Evolutionary conservation across 805 yeast species (phyloP), one percentile per base, ranked within the genome.

Genomic region (Novakomyces olei): DNA sequence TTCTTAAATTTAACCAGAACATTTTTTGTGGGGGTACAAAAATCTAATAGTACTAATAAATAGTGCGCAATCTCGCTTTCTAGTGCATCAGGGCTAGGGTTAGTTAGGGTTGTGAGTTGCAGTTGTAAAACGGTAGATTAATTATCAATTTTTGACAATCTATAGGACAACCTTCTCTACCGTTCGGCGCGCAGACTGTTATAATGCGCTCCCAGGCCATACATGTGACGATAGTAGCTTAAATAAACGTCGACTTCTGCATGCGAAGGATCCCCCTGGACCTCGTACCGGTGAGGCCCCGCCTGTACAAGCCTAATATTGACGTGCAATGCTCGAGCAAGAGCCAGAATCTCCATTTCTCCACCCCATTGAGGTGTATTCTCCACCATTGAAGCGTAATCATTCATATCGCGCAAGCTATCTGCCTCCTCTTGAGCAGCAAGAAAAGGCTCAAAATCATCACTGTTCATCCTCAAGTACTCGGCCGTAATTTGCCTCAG

Each of bases 361-460:
- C 93, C 88, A 17, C 98, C 98, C 98, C 98, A 85, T 60, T 77
- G 67, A 0, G 92, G 71, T 0, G 93, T 79, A n/a, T 50, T 58
- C 37, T 65, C 75, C 36, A 85, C 60, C 39, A 71, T 73, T 3
- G 57, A 50, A 3, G 78, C 64, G 49, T 88, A 88, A 15, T 66
- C 67, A 25, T 65, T 72, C 19, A 83, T 52, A 40, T 76, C 75
- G 31, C 63, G 61, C 4, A 12, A 12, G 3, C 3, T 37, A 78
- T 42, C 5, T 9, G 55, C 58, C 41, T 80, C 94, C n/a, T n/a
- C n/a, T n/a, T n/a, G n/a, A 48, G 79, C 92, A 45, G 80, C 72
- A 41, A 85, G 52, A 44, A 75, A 85, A 10, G 95, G 94, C 4
- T 66, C 54, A 47, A 70, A 88, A 26, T 74, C 73, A 41, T 77